Conservation (phyloP, 441 rosid genomes). For the Biscutella laevigata region DNA sequence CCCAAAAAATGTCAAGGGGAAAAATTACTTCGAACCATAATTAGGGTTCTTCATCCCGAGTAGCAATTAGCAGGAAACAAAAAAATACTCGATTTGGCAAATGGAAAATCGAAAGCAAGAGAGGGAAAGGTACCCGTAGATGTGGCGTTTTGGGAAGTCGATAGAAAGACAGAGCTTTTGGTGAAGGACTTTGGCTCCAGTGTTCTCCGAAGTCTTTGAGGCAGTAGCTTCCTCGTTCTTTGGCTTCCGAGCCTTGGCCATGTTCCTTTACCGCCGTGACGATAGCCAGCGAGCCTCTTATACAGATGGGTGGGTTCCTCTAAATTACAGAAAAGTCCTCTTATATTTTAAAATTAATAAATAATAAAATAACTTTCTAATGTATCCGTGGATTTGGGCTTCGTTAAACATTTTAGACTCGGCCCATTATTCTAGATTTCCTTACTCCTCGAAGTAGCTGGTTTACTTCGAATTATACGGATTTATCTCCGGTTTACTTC, state of each 20-base stretch:
- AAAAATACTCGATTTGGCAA: background rate
- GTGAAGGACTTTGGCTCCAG: constrained; percentile 76
- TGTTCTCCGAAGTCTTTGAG: constrained; percentile 53
- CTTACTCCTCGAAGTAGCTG: background rate
- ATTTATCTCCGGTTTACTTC: background rate
- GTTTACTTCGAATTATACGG: background rate
- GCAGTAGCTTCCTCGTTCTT: constrained; percentile 66
- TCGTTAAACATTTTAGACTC: too few relatives aligned
- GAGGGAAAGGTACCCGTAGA: constrained; percentile 55
- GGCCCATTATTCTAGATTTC: too few relatives aligned
- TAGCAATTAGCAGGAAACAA: background rate
- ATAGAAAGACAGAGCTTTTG: constrained; percentile 92
- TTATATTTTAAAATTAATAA: background rate
- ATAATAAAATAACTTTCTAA: too few relatives aligned
- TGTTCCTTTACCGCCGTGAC: constrained; percentile 19
- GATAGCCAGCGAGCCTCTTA: background rate
- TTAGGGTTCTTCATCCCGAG: constrained; percentile 13
- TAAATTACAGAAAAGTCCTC: constrained; percentile 11
- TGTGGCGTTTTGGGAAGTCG: constrained; percentile 58
- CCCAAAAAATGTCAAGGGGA: background rate
- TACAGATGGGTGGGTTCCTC: background rate
- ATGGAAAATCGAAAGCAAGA: background rate
- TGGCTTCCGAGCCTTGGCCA: constrained; percentile 91
- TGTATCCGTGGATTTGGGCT: too few relatives aligned
- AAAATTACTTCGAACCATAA: background rate